Evolutionary conservation across 495 filamentous ascomycete genomes (phyloP), one percentile per base, ranked within the genome.

Genomic region (Clohesyomyces aquaticus): DNA sequence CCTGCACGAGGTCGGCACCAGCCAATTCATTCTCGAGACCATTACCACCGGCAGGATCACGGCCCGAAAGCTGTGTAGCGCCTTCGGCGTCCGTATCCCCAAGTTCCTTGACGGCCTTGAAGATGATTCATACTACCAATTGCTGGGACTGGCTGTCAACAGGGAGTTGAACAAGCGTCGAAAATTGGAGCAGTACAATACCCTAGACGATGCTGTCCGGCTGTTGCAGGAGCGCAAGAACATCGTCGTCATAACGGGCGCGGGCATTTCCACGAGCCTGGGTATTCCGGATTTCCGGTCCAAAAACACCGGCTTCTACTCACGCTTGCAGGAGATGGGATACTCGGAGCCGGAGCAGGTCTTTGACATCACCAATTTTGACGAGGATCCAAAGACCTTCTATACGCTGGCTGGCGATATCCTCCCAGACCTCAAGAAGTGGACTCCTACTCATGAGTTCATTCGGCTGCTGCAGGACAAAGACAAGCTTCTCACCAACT

Each of bases 321-420:
- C 92, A 25, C 88, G 92, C 68, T 80, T 98, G 11, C 86, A 82
- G 65, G 87, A 90, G 67, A 75, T 87, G 52, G 88, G 88, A 10
- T 83, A 94, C 46, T 86, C 78, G 61, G 93, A 96, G 66, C 93
- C 93, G 0, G 91, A 97, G 71, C 91, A 97, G 64, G 93, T 96
- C 10, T 98, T 98, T 69, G 91, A 96, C 73, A 93, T 98, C 59
- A 75, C 84, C 22, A 75, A 91, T 42, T 98, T 98, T 74, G 84
- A 84, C 49, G 84, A 93, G 59, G 90, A 98, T 67, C 94, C 71
- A 10, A 55, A 42, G 18, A 90, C 93, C 59, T 98, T 98, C 79
- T 98, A 95, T 77, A 89, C 85, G 10, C 84, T 98, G 46, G 94
- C 94, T 4, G 88, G 88, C 66, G 91, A 96, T 70, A 96, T 98